These are phyloP conservation scores for Alloteropsis semialata DNA, from an alignment of 176 grass and related monocot genomes.

Conservation along the genomic window DNA sequence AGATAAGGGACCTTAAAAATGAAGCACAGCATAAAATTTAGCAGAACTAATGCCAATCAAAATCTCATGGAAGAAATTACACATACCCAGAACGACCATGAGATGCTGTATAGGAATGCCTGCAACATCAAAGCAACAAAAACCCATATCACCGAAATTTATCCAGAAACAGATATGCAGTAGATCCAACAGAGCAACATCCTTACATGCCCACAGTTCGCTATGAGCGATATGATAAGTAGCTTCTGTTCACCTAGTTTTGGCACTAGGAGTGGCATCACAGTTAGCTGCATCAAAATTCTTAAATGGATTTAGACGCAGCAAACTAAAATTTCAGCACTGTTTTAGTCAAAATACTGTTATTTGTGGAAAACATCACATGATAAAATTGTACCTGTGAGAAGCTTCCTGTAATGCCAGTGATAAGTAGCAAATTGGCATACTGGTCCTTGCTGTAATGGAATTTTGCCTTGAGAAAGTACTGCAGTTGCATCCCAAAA, in stretches of 20 bases:
- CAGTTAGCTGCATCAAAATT: conserved; percentile 48
- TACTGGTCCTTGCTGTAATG: conserved; percentile 88
- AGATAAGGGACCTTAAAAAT: conserved; percentile 82
- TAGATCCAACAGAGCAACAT: background rate
- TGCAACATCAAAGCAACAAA: conserved; percentile 37
- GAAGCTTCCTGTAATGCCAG: conserved; percentile 55
- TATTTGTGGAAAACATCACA: background rate
- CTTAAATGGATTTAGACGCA: background rate
- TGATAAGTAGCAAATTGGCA: conserved; percentile 77
- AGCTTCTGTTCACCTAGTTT: conserved; percentile 79
- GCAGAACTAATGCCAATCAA: background rate
- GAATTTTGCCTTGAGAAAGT: conserved; percentile 89
- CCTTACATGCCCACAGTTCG: conserved; percentile 66
- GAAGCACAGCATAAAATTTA: conserved; percentile 4
- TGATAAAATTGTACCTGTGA: conserved; percentile 63
- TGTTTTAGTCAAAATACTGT: no score
- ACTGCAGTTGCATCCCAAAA: conserved; percentile 45
- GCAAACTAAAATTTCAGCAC: background rate
- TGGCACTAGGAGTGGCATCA: conserved; percentile 81
- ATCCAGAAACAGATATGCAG: background rate
- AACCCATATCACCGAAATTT: conserved; percentile 7
- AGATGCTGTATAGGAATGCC: conserved; percentile 73
- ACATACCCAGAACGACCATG: conserved; percentile 95
- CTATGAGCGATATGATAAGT: conserved; percentile 61
- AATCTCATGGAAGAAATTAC: background rate